Percentiles rank a stretch among this genome's conserved stretches.
Evolutionary conservation across 768 basidiomycete genomes (phyloP).

Genomic region (Suillus subalutaceus): DNA sequence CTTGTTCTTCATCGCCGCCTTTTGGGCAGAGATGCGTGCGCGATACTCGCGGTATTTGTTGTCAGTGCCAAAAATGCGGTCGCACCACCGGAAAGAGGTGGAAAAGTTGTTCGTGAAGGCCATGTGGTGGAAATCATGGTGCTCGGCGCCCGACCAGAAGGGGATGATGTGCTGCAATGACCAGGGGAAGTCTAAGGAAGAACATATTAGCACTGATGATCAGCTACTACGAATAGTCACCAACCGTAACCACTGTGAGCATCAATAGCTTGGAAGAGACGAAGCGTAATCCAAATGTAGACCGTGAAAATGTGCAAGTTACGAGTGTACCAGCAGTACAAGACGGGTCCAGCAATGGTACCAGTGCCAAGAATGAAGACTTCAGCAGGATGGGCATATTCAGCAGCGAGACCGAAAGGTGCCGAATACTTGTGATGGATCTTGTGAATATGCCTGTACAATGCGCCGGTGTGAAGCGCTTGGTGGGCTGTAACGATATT

Average conservation of each 20-base stretch:
- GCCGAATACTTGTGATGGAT: slow-evolving; percentile 97
- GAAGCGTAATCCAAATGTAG: slow-evolving; percentile 90
- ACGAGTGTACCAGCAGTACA: slow-evolving; percentile 77
- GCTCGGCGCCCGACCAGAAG: slow-evolving; percentile 97
- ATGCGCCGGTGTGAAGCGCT: slow-evolving; percentile 77
- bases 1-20: slow-evolving; percentile 55
- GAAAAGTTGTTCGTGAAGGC: slow-evolving; percentile 93
- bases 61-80: slow-evolving; percentile 89
- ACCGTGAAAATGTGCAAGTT: slow-evolving; percentile 89
- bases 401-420: slow-evolving; percentile 95
- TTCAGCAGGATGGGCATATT: slow-evolving; percentile 97
- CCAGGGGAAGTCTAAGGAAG: slow-evolving; percentile 88
- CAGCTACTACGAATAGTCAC: slow-evolving; percentile 23
- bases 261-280: slow-evolving; percentile 97
- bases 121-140: slow-evolving; percentile 99
- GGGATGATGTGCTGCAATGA: slow-evolving; percentile 89
- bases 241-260: slow-evolving; percentile 94
- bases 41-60: slow-evolving; percentile 85
- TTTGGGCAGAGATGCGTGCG: slow-evolving; percentile 62
- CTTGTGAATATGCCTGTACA: slow-evolving; percentile 96
- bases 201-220: not conserved
- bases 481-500: slow-evolving; percentile 66
- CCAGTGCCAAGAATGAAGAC: slow-evolving; percentile 93
- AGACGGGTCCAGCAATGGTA: slow-evolving; percentile 84
- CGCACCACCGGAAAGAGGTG: slow-evolving; percentile 94